Base-by-base conservation (phyloP, 2,329 filamentous ascomycete species). In the Claviceps africana region DNA sequence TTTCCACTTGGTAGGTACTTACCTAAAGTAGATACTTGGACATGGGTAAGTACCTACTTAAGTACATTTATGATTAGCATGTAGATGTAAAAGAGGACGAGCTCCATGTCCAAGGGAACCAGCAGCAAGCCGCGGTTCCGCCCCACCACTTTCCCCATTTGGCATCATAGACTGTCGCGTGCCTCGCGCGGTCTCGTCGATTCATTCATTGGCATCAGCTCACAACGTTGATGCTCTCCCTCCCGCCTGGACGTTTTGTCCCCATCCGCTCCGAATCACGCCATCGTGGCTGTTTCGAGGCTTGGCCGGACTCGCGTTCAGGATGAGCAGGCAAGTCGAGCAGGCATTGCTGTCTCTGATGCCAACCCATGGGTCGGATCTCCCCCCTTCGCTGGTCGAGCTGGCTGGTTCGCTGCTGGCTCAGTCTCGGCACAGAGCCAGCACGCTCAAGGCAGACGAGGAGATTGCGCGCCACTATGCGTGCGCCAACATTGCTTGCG, bases 401-500 rank as follows among this genome's bases (percentile, higher is more conserved):
- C 75, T 90, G 10, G 82, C 88, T 1, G 73, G 76, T 50, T 88
- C 84, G 9, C 72, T 95, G 7, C 78, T 94, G 45, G 83, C 86
- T 2, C 88, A 93, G 66, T 94, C 88, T 13, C 81, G 87, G 35
- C 81, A 82, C 62, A 83, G 82, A 60, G 88, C 87, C 48, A 83
- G 81, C 61, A 85, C 79, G 17, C 73, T 96, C 51, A 94, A 89
- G 64, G 77, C 82, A 3, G 88, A 94, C 52, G 89, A 95, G 65
- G 90, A 96, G 65, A 82, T 93, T 57, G 88, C 85, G n/a, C 78
- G 90, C 21, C 76, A 79, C 4, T 93, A 93, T 65, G 86, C 85
- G 4, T 95, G 89, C 65, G 86, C 87, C 15, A 84, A 95, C 67
- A 78, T 98, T 55, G 93, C 93, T 21, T 97, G 90, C 64, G 88